Conservation (phyloP, 176 grass and related monocot species). For the Aegilops longissima region DNA sequence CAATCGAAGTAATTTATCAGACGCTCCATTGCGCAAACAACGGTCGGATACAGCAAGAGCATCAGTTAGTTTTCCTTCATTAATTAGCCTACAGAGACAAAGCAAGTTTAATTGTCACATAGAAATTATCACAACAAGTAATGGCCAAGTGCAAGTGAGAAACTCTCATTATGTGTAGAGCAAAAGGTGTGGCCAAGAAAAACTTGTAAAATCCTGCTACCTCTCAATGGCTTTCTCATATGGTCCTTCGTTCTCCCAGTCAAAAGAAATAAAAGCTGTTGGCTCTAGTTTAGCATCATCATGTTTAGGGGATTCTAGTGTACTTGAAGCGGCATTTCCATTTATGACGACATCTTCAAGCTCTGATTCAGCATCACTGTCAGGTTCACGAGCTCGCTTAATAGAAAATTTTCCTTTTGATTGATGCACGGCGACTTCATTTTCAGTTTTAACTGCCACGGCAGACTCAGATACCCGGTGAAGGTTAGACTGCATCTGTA, state of each 20-base stretch:
- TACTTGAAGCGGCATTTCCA: slow-evolving; percentile 46
- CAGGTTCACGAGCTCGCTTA: slow-evolving; percentile 75
- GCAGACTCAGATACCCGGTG: slow-evolving; percentile 82
- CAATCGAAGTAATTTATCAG: slow-evolving; percentile 86
- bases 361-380: slow-evolving; percentile 77
- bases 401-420: slow-evolving; percentile 60
- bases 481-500: slow-evolving; percentile 99
- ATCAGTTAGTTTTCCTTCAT: slow-evolving; percentile 94
- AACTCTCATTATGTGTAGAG: slow-evolving; percentile 16
- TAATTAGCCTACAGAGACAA: slow-evolving; percentile 75
- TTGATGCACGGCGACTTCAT: slow-evolving; percentile 41
- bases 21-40: slow-evolving; percentile 86
- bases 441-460: slow-evolving; percentile 53
- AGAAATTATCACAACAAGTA: slow-evolving; percentile 20
- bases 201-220: slow-evolving; percentile 34
- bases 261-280: slow-evolving; percentile 77
- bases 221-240: slow-evolving; percentile 93
- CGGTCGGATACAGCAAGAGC: slow-evolving; percentile 94
- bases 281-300: slow-evolving; percentile 60
- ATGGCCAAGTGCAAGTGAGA: background rate
- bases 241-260: slow-evolving; percentile 92
- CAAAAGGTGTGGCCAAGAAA: slow-evolving; percentile 12
- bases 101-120: slow-evolving; percentile 31
- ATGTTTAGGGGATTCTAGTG: slow-evolving; percentile 48
- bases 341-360: slow-evolving; percentile 48